These are phyloP conservation scores for Ophiostoma perfectum DNA, from an alignment of 2,329 filamentous ascomycete species.

Conservation along the genomic window DNA sequence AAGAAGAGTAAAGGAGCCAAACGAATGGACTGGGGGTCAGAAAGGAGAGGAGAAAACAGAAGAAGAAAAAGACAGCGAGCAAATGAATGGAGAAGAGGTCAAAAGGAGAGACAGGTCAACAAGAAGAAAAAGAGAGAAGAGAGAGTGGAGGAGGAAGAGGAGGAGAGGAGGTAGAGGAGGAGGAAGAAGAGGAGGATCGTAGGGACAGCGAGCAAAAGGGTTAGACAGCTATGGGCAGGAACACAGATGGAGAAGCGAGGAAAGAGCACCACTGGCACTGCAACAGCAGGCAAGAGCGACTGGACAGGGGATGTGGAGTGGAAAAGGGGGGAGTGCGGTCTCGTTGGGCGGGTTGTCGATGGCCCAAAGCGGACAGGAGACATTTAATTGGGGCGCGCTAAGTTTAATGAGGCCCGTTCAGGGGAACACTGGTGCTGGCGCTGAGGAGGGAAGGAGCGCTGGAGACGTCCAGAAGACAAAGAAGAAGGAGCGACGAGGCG, in stretches of 20 bases:
- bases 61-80: background rate
- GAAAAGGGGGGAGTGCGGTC: constrained; percentile 29
- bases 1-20: constrained; percentile 24
- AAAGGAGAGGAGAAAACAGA: constrained; percentile 25
- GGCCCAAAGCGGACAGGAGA: constrained; percentile 35
- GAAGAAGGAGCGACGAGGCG: background rate
- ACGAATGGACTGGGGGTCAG: constrained; percentile 16
- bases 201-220: background rate
- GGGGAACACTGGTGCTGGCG: constrained; percentile 24
- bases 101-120: constrained; percentile 23
- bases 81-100: constrained; percentile 4
- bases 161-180: constrained; percentile 21
- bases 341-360: constrained; percentile 32
- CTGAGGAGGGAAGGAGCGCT: constrained; percentile 1
- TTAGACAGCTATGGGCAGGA: background rate
- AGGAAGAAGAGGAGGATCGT: constrained; percentile 13
- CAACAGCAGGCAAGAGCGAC: constrained; percentile 18
- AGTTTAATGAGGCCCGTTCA: constrained; percentile 38
- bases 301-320: constrained; percentile 26
- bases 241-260: constrained; percentile 14
- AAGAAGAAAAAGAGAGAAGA: constrained; percentile 27
- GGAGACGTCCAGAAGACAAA: background rate
- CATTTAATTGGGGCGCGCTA: constrained; percentile 38
- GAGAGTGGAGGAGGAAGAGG: constrained; percentile 23
- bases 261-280: constrained; percentile 9